Conservation (phyloP, 129 eudicot species). For the Escallonia rubra region DNA sequence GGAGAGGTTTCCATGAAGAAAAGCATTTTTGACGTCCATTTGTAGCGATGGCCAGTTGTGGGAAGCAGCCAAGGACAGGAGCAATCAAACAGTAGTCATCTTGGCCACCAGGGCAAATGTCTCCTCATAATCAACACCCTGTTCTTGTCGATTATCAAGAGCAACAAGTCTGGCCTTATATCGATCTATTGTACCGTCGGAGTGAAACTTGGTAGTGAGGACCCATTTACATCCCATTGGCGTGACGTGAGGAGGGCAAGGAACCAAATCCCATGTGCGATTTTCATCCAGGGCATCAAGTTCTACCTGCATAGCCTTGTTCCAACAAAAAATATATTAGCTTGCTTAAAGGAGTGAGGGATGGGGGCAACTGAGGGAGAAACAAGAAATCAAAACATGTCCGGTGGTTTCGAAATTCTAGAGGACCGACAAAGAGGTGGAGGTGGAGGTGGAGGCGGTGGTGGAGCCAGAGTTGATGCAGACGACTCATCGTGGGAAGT, state of each 20-base stretch:
- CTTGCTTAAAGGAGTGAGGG: not conserved
- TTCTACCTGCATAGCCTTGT: not conserved
- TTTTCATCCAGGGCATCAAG: not conserved
- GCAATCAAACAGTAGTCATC: not conserved
- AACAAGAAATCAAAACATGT: not conserved
- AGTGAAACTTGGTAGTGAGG: not conserved
- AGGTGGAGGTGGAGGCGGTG: too few relatives aligned
- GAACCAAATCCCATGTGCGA: not conserved
- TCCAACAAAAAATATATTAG: not conserved
- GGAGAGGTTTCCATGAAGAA: not conserved
- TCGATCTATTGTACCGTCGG: too few relatives aligned
- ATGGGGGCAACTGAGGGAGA: not conserved
- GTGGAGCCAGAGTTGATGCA: too few relatives aligned
- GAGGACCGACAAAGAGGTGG: not conserved
- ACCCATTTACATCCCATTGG: not conserved
- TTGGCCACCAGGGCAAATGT: too few relatives aligned
- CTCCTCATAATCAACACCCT: too few relatives aligned
- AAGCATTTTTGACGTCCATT: too few relatives aligned
- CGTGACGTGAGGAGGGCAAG: not conserved
- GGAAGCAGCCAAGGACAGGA: not conserved
- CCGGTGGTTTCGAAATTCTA: not conserved
- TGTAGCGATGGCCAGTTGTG: too few relatives aligned
- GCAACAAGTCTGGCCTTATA: too few relatives aligned
- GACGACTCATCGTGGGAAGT: not conserved
- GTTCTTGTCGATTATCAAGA: too few relatives aligned